phyloP scores from a whole-genome alignment of 371 early-diverging fungal genomes.

The Lichtheimia hyalospora region DNA sequence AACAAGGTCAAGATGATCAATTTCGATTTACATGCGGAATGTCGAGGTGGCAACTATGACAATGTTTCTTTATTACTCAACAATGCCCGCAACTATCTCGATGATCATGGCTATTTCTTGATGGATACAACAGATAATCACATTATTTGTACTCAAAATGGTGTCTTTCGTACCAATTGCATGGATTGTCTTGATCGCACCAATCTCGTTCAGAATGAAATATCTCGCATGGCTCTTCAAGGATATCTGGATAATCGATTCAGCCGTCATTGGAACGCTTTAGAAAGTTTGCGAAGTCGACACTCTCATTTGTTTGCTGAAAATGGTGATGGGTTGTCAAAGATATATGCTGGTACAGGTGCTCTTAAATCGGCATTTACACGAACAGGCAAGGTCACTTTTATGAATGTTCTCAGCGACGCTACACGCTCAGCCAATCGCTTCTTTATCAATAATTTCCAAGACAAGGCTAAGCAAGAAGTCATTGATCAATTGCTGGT shows the following conservation, averaged over 20 bases:
- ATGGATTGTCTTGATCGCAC: slow-evolving; percentile 97
- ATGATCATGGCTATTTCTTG: slow-evolving; percentile 67
- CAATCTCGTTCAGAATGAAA: slow-evolving; percentile 69
- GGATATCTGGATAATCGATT: slow-evolving; percentile 31
- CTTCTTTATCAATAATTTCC: slow-evolving; percentile 91
- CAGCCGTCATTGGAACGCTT: slow-evolving; percentile 10
- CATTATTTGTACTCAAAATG: slow-evolving; percentile 68
- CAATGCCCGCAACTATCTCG: slow-evolving; percentile 45
- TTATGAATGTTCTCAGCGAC: slow-evolving; percentile 86
- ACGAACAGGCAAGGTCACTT: slow-evolving; percentile 84
- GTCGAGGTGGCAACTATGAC: slow-evolving; percentile 81
- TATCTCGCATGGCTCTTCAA: slow-evolving; percentile 44
- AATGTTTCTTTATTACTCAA: slow-evolving; percentile 59
- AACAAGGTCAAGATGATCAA: slow-evolving; percentile 53
- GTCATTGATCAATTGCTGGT: slow-evolving; percentile 86
- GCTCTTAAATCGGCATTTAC: slow-evolving; percentile 95
- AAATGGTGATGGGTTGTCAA: slow-evolving; percentile 93
- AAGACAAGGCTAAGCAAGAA: slow-evolving; percentile 88
- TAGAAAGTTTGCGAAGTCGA: slow-evolving; percentile 25
- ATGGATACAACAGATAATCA: slow-evolving; percentile 57
- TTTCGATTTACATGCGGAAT: slow-evolving; percentile 86
- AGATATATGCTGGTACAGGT: slow-evolving; percentile 97
- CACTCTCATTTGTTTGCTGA: slow-evolving; percentile 89
- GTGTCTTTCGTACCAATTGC: slow-evolving; percentile 94
- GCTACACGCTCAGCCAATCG: slow-evolving; percentile 91